A percentile compares a stretch with the other conserved stretches of the same genome.
Evolutionary conservation across 1,284 basidiomycete genomes (phyloP).

Genomic region (Trametes sp.): DNA sequence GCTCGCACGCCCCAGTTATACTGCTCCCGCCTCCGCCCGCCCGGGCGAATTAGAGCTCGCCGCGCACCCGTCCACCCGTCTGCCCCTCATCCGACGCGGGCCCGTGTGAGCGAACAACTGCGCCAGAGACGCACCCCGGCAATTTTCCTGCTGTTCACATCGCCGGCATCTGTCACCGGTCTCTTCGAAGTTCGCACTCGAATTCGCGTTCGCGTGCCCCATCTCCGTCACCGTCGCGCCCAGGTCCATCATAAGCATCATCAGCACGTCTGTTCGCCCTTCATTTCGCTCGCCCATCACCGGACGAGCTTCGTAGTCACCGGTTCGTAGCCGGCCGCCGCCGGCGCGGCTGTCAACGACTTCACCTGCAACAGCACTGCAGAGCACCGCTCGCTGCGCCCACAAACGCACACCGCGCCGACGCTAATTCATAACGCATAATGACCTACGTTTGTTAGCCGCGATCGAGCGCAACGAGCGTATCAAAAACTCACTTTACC

Average conservation of each 20-base stretch:
- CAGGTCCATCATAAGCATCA: not conserved
- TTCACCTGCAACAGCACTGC: too few relatives aligned
- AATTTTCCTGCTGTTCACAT: not conserved
- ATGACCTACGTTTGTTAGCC: not conserved
- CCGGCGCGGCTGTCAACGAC: too few relatives aligned
- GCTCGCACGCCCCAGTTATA: not conserved
- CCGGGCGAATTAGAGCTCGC: conserved; percentile 5
- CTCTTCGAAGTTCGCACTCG: too few relatives aligned
- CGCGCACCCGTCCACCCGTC: not conserved
- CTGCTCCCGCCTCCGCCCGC: conserved; percentile 1
- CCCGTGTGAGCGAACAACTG: conserved; percentile 3
- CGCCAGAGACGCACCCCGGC: not conserved
- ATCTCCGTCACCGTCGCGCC: not conserved
- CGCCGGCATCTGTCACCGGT: not conserved
- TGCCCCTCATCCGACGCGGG: not conserved
- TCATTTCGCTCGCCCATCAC: not conserved
- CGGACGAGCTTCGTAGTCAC: not conserved
- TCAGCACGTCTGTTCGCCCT: not conserved
- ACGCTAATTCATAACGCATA: not conserved
- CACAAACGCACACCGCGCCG: not conserved
- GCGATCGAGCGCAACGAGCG: not conserved
- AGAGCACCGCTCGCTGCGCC: not conserved
- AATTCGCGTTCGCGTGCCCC: not conserved
- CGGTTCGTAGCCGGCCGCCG: not conserved
- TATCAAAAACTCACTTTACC: not conserved